Percentiles rank a stretch among this genome's conserved stretches.
phyloP scores from a whole-genome alignment of 2,329 filamentous ascomycete genomes.

The Paraphoma sp. region DNA sequence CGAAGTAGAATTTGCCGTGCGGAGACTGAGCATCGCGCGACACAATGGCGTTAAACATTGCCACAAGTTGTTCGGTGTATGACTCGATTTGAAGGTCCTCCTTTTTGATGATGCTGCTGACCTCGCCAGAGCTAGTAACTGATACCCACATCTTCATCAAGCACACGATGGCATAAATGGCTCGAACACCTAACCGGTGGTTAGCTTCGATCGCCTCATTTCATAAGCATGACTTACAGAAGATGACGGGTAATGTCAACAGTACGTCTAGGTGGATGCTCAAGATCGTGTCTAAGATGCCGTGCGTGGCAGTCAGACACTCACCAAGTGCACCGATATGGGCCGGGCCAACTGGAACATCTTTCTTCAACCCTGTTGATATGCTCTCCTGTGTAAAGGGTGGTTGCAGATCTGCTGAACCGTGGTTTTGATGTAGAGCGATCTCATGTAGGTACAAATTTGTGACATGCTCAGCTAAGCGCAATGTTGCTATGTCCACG shows the following conservation, averaged over 20 bases:
- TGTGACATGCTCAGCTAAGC: slow-evolving; percentile 56
- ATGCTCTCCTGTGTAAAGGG: slow-evolving; percentile 53
- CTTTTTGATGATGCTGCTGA: slow-evolving; percentile 57
- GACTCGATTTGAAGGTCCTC: slow-evolving; percentile 56
- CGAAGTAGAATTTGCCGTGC: slow-evolving; percentile 56
- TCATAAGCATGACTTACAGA: slow-evolving; percentile 40
- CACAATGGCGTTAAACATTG: slow-evolving; percentile 54
- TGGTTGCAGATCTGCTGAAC: slow-evolving; percentile 51
- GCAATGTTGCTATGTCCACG: slow-evolving; percentile 43
- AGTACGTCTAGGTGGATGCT: slow-evolving; percentile 55
- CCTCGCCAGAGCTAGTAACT: slow-evolving; percentile 56
- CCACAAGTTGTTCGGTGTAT: slow-evolving; percentile 55
- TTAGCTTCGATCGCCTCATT: slow-evolving; percentile 19
- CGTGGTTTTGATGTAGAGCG: slow-evolving; percentile 55
- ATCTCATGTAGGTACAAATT: slow-evolving; percentile 60
- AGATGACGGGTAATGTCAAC: slow-evolving; percentile 53
- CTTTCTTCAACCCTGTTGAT: slow-evolving; percentile 46
- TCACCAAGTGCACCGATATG: slow-evolving; percentile 57
- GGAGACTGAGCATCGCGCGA: slow-evolving; percentile 50
- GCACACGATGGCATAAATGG: slow-evolving; percentile 64
- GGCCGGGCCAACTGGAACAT: slow-evolving; percentile 51
- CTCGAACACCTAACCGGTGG: slow-evolving; percentile 54
- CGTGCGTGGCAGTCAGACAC: slow-evolving; percentile 54
- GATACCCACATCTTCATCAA: slow-evolving; percentile 68
- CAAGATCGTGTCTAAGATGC: slow-evolving; percentile 58